Conservation (phyloP, 176 grass and related monocot species). For the Zoysia japonica region DNA sequence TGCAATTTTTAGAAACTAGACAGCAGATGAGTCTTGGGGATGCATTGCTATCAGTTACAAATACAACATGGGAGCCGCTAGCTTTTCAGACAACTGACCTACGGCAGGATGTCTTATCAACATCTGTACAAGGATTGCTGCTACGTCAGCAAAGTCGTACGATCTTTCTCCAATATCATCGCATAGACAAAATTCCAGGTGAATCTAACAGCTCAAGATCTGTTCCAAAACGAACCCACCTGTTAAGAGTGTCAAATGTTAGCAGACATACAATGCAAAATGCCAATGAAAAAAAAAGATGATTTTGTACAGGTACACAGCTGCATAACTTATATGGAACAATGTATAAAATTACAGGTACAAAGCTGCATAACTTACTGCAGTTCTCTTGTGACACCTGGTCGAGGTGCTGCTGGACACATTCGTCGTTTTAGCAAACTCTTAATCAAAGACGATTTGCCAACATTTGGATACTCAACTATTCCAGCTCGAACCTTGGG, state of each 20-base stretch:
- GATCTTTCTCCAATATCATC: conserved; percentile 96
- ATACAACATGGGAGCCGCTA: conserved; percentile 10
- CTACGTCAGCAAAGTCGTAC: conserved; percentile 86
- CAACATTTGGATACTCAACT: conserved; percentile 98
- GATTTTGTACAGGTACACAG: not conserved
- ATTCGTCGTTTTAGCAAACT: conserved; percentile 90
- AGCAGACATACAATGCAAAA: conserved; percentile 14
- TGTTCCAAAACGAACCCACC: conserved; percentile 91
- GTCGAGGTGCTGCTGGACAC: conserved; percentile 92
- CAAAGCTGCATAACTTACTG: conserved; percentile 50
- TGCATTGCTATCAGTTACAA: conserved; percentile 9
- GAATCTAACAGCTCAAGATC: conserved; percentile 95
- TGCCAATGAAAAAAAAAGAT: not conserved
- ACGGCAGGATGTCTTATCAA: conserved; percentile 66
- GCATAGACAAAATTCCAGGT: conserved; percentile 95
- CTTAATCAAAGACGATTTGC: conserved; percentile 98
- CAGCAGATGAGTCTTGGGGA: not conserved
- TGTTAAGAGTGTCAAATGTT: conserved; percentile 42
- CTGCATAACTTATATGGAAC: not conserved
- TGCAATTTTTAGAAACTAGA: conserved; percentile 6
- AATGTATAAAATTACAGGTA: conserved; percentile 3
- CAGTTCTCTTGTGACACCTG: conserved; percentile 96
- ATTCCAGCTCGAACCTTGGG: conserved; percentile 90
- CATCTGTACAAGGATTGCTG: conserved; percentile 75
- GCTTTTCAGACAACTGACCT: conserved; percentile 52